Conservation (phyloP, 345 rosid genomes). For the Ceriops zippeliana region DNA sequence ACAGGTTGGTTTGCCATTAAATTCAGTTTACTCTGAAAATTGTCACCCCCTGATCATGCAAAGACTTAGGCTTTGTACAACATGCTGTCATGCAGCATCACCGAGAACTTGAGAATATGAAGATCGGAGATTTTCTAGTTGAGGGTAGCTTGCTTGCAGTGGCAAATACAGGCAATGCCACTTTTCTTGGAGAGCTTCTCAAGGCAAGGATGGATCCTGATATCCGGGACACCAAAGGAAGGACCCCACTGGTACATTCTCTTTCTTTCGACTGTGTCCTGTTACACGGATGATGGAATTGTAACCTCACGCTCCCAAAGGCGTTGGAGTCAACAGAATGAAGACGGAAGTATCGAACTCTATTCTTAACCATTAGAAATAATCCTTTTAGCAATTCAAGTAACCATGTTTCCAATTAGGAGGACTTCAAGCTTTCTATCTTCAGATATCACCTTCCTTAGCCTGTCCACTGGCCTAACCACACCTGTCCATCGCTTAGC, state of each 20-base stretch:
- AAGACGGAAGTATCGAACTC: background rate
- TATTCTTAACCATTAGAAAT: background rate
- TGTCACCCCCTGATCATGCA: background rate
- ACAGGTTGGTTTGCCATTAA: slow-evolving; percentile 34
- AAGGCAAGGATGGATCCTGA: slow-evolving; percentile 78
- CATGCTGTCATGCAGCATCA: slow-evolving; percentile 47
- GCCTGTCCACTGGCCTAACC: no score
- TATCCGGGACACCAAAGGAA: slow-evolving; percentile 57
- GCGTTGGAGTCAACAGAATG: background rate
- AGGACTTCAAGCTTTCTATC: no score
- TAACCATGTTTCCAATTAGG: no score
- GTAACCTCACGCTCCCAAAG: no score
- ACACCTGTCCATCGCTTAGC: no score
- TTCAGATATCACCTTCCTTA: no score
- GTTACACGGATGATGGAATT: no score
- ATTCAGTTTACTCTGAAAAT: background rate
- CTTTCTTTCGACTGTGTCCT: background rate
- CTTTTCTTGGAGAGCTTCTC: slow-evolving; percentile 77
- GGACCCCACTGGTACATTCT: slow-evolving; percentile 64
- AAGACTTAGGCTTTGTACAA: background rate
- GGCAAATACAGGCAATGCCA: slow-evolving; percentile 68
- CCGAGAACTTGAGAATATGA: slow-evolving; percentile 49
- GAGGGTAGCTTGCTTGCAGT: slow-evolving; percentile 49
- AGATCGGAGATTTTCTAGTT: slow-evolving; percentile 35
- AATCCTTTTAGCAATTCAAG: no score